phyloP scores from a whole-genome alignment of 2,329 filamentous ascomycete species.

The Arthrinium puccinioides region DNA sequence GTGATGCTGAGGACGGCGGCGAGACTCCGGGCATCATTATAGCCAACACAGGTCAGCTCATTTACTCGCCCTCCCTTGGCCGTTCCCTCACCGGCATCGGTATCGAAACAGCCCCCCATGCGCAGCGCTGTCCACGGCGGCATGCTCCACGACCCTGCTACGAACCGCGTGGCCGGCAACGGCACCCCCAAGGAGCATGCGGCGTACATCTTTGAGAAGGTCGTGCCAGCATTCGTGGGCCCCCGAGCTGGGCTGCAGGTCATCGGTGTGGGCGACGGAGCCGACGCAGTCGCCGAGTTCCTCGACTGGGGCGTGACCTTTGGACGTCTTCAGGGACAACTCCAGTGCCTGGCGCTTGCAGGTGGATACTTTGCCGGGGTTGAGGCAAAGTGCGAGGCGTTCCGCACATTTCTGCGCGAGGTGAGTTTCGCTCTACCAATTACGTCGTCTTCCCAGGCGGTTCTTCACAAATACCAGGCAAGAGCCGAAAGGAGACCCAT shows the following conservation, averaged over 20 bases:
- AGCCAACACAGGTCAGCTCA: slow-evolving; percentile 69
- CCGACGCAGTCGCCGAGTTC: slow-evolving; percentile 48
- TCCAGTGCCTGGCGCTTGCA: slow-evolving; percentile 43
- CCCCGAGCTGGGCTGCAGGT: slow-evolving; percentile 55
- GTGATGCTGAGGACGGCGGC: slow-evolving; percentile 21
- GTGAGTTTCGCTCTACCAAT: too few species aligned
- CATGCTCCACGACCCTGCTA: slow-evolving; percentile 38
- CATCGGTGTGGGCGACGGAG: slow-evolving; percentile 63
- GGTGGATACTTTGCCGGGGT: slow-evolving; percentile 35
- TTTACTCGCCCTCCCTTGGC: slow-evolving; percentile 63
- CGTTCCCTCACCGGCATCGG: slow-evolving; percentile 51
- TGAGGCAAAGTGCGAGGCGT: slow-evolving; percentile 32
- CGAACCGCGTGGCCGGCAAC: slow-evolving; percentile 60
- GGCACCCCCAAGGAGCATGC: slow-evolving; percentile 53
- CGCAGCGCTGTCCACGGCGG: slow-evolving; percentile 54
- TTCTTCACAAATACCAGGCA: too few species aligned
- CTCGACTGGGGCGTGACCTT: slow-evolving; percentile 50
- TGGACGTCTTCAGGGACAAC: slow-evolving; percentile 30
- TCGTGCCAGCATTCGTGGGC: slow-evolving; percentile 44
- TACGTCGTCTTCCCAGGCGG: too few species aligned
- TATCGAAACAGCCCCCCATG: slow-evolving; percentile 53
- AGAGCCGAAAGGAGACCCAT: too few species aligned
- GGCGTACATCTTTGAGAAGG: slow-evolving; percentile 54
- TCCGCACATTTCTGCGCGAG: slow-evolving; percentile 43
- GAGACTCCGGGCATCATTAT: slow-evolving; percentile 57